Percentiles rank a stretch among this genome's conserved stretches.
Conservation (phyloP, 1,284 basidiomycete genomes). For the Vanrija sp. region DNA sequence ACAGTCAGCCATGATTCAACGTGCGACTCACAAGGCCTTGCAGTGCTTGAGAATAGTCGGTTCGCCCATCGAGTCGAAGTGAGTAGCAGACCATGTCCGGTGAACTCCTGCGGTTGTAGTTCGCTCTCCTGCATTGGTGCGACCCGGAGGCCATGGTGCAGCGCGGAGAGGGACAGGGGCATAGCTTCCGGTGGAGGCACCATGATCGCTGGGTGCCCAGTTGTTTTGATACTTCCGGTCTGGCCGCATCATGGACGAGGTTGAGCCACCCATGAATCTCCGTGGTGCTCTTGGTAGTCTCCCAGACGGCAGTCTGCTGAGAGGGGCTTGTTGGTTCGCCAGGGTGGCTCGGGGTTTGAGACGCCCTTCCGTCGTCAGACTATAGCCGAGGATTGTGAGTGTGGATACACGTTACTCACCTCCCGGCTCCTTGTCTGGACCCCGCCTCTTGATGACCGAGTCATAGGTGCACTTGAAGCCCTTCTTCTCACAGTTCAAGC, state of each 20-base stretch:
- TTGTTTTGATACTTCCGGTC: too few relatives aligned
- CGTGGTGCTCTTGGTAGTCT: too few relatives aligned
- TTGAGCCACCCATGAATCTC: too few relatives aligned
- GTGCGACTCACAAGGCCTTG: neutral
- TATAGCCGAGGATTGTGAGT: neutral
- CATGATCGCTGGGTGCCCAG: too few relatives aligned
- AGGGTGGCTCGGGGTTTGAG: slow-evolving; percentile 8
- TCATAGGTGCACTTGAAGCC: slow-evolving; percentile 17
- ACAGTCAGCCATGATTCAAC: neutral
- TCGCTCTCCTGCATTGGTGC: too few relatives aligned
- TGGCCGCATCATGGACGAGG: too few relatives aligned
- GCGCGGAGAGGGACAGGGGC: too few relatives aligned
- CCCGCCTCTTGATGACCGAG: slow-evolving; percentile 11
- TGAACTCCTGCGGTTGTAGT: neutral
- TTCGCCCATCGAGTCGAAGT: neutral
- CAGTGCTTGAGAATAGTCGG: neutral
- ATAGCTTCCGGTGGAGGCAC: too few relatives aligned
- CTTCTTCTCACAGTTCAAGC: slow-evolving; percentile 18
- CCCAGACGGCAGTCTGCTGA: too few relatives aligned
- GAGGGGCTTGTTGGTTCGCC: neutral
- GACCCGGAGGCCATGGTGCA: too few relatives aligned
- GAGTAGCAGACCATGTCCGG: slow-evolving; percentile 2
- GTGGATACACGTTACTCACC: slow-evolving; percentile 9
- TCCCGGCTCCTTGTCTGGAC: slow-evolving; percentile 25
- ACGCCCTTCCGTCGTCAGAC: slow-evolving; percentile 6